phyloP scores from a whole-genome alignment of 192 early-diverging fungal species.

The Mortierella alpina region DNA sequence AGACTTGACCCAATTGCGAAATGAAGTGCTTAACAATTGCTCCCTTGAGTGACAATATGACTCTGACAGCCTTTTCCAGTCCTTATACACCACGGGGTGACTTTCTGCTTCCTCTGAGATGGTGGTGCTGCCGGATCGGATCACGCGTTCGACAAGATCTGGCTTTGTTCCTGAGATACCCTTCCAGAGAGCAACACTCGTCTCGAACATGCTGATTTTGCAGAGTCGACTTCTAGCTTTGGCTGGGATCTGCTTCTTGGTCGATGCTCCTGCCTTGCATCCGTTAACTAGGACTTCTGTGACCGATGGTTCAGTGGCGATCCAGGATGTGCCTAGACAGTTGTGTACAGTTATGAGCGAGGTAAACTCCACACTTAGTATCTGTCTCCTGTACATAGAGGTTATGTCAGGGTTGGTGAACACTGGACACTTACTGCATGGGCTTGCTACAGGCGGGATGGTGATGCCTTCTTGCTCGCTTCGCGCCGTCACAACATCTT shows the following conservation, averaged over 20 bases:
- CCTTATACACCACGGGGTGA: conserved; percentile 4
- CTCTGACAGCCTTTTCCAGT: conserved; percentile 19
- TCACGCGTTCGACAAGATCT: conserved; percentile 5
- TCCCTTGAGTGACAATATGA: background rate
- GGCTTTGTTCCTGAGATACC: background rate
- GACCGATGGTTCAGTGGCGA: conserved; percentile 26
- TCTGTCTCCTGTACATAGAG: no score
- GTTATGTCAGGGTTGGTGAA: background rate
- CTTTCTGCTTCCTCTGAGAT: background rate
- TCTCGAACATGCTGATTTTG: conserved; percentile 39
- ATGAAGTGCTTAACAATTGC: background rate
- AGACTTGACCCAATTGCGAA: conserved; percentile 28
- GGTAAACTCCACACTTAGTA: background rate
- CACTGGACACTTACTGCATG: conserved; percentile 25
- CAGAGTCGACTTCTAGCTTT: conserved; percentile 40
- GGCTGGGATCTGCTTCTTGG: conserved; percentile 22
- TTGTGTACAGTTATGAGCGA: background rate
- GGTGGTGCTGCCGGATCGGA: background rate
- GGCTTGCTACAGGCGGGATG: conserved; percentile 19
- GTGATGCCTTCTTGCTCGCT: conserved; percentile 2
- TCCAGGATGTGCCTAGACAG: conserved; percentile 18
- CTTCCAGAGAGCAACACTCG: conserved; percentile 23
- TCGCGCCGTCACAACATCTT: background rate
- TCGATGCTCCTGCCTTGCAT: conserved; percentile 61
- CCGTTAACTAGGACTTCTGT: conserved; percentile 64